Evolutionary conservation across 495 filamentous ascomycete genomes (phyloP).

Genomic region (Tuber umbilicatum): DNA sequence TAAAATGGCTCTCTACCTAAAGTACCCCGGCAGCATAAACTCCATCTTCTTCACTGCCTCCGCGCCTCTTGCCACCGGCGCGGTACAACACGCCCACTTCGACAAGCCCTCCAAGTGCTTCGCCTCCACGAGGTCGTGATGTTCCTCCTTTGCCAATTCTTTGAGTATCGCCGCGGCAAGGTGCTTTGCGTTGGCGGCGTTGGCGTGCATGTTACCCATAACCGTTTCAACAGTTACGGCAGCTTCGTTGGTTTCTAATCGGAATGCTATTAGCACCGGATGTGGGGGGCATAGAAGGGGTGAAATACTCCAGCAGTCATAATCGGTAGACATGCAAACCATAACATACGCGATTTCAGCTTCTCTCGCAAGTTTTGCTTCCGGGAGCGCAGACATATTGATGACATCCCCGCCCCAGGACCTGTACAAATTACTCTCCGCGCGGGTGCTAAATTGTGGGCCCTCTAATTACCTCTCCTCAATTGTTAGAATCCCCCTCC

Average conservation of each 20-base stretch:
- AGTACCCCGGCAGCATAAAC: constrained; percentile 57
- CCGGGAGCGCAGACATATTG: constrained; percentile 96
- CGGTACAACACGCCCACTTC: constrained; percentile 66
- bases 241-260: constrained; percentile 51
- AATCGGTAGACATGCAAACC: constrained; percentile 99
- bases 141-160: constrained; percentile 67
- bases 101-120: constrained; percentile 63
- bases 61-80: constrained; percentile 54
- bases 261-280: constrained; percentile 4
- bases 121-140: constrained; percentile 66
- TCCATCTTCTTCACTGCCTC: constrained; percentile 63
- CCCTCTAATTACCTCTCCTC: constrained; percentile 53
- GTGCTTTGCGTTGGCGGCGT: constrained; percentile 74
- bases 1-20: constrained; percentile 7
- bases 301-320: constrained; percentile 82
- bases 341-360: constrained; percentile 95
- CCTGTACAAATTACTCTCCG: constrained; percentile 90
- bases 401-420: constrained; percentile 84
- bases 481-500: not conserved
- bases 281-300: not conserved
- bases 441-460: constrained; percentile 94
- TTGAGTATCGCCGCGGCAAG: constrained; percentile 83
- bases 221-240: constrained; percentile 92
- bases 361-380: constrained; percentile 91
- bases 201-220: constrained; percentile 91